Percentiles rank a stretch among this genome's conserved stretches.
phyloP scores from a whole-genome alignment of 177 flowering plant genomes.

The Vitis hybrid region DNA sequence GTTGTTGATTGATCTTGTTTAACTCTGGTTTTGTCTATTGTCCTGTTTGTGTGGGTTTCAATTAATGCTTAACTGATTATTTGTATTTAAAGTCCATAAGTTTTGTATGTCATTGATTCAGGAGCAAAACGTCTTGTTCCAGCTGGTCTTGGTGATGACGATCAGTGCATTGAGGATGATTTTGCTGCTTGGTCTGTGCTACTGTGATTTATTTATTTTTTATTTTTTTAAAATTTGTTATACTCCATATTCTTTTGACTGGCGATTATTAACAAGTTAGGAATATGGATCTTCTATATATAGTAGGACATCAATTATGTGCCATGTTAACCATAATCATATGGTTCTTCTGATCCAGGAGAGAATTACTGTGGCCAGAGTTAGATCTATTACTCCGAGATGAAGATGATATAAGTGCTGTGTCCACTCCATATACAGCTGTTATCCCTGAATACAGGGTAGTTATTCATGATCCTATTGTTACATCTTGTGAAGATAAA shows the following conservation, averaged over 20 bases:
- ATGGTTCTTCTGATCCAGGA: conserved; percentile 42
- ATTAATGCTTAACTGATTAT: too few species aligned
- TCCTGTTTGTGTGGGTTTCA: neutral
- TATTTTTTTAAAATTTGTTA: neutral
- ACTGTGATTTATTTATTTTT: neutral
- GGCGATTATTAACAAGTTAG: too few species aligned
- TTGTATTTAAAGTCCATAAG: neutral
- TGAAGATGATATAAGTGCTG: conserved; percentile 58
- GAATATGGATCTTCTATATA: neutral
- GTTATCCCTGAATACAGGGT: conserved; percentile 73
- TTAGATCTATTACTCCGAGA: conserved; percentile 65
- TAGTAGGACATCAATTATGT: neutral
- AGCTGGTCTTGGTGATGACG: conserved; percentile 69
- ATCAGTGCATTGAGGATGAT: conserved; percentile 78
- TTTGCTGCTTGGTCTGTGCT: conserved; percentile 59
- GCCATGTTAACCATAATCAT: neutral
- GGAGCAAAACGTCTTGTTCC: conserved; percentile 57
- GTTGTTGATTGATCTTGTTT: too few species aligned
- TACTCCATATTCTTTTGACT: neutral
- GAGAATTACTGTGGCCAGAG: conserved; percentile 79
- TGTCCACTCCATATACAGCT: conserved; percentile 81
- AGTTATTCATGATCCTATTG: conserved; percentile 48
- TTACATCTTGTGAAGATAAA: conserved; percentile 28
- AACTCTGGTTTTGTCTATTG: neutral
- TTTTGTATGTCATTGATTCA: conserved; percentile 14